These are phyloP conservation scores for Papiliotrema laurentii DNA, from an alignment of 1,284 basidiomycete species.

Conservation along the genomic window DNA sequence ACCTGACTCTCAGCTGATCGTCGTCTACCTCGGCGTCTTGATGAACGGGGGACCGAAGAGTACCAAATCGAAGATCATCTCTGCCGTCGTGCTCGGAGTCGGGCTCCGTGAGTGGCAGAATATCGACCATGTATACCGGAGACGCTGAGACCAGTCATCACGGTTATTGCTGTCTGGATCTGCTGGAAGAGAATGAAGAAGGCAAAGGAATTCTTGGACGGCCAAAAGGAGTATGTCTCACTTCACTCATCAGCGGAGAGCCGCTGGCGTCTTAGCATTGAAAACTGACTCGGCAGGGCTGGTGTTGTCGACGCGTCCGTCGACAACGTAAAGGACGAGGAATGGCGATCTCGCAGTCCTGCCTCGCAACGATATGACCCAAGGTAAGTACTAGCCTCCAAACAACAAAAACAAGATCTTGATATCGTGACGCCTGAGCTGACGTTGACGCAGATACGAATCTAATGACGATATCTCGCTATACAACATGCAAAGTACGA, in stretches of 20 bases:
- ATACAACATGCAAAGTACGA: neutral
- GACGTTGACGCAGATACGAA: too few species aligned
- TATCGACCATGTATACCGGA: slow-evolving; percentile 77
- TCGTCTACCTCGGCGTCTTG: slow-evolving; percentile 68
- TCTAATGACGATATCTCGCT: neutral
- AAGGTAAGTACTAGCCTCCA: too few species aligned
- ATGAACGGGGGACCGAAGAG: slow-evolving; percentile 36
- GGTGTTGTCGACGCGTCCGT: too few species aligned
- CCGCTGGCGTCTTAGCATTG: too few species aligned
- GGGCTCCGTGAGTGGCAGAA: slow-evolving; percentile 60
- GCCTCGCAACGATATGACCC: too few species aligned
- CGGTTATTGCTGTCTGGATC: neutral
- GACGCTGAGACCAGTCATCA: neutral
- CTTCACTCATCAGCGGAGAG: too few species aligned
- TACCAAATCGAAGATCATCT: slow-evolving; percentile 48
- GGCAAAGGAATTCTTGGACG: slow-evolving; percentile 67
- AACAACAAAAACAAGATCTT: too few species aligned
- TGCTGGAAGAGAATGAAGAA: slow-evolving; percentile 70
- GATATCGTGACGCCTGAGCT: too few species aligned
- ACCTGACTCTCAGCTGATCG: slow-evolving; percentile 28
- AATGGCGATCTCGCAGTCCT: too few species aligned
- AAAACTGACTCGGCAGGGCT: too few species aligned
- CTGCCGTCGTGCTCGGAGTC: slow-evolving; percentile 59
- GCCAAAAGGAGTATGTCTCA: slow-evolving; percentile 63
- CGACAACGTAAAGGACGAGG: too few species aligned